Conservation (phyloP, 352 stramenopile genomes). For the Pythium diclinum region DNA sequence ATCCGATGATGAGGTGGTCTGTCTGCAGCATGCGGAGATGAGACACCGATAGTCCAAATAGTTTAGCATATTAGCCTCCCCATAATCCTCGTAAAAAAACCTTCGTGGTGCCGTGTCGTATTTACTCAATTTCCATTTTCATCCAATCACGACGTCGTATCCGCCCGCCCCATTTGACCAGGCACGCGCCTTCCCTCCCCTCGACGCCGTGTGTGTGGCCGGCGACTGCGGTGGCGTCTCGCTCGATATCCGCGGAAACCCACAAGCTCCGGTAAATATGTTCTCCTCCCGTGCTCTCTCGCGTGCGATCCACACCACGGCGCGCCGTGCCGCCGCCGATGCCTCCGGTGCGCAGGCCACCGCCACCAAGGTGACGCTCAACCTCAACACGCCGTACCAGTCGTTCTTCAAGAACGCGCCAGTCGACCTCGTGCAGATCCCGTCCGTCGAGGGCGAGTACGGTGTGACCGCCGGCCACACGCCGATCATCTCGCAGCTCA, state of each 20-base stretch:
- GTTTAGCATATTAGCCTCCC: neutral
- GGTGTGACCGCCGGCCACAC: conserved; percentile 96
- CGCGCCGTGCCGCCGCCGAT: conserved; percentile 50
- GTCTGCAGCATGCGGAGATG: neutral
- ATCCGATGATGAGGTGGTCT: neutral
- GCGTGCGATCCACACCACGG: conserved; percentile 62
- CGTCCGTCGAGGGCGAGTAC: conserved; percentile 95
- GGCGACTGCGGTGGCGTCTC: neutral
- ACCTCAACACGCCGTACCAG: conserved; percentile 80
- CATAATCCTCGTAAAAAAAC: neutral
- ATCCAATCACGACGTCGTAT: conserved; percentile 8
- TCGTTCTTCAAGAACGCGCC: conserved; percentile 76
- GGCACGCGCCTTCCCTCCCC: neutral
- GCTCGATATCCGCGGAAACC: neutral
- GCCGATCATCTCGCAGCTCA: conserved; percentile 96
- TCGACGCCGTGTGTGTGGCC: neutral
- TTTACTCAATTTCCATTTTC: conserved; percentile 10
- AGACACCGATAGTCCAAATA: neutral
- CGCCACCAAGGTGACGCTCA: conserved; percentile 82
- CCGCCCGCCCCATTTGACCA: neutral
- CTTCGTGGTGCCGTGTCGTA: neutral
- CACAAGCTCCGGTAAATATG: conserved; percentile 29
- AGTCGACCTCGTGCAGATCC: conserved; percentile 93
- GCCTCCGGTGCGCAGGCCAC: conserved; percentile 40
- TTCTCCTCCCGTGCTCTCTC: conserved; percentile 49